Evolutionary conservation across 2,329 filamentous ascomycete species (phyloP).

Genomic region (Phaeosphaeriaceae sp.): DNA sequence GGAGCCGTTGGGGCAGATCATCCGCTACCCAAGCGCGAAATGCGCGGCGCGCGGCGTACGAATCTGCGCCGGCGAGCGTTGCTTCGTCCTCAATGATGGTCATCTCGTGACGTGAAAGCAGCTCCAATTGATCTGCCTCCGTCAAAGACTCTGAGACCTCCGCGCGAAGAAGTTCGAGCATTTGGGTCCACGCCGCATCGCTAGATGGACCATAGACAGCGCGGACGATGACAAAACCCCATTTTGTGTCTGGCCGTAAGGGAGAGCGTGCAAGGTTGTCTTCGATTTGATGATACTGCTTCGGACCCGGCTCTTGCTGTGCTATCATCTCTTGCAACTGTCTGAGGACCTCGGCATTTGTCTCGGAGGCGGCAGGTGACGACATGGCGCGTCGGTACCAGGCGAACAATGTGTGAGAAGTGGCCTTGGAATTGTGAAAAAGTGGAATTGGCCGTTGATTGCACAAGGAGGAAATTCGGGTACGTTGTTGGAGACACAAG

Average conservation of each 20-base stretch:
- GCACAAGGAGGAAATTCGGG: not conserved
- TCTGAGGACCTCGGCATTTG: not conserved
- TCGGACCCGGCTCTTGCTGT: not conserved
- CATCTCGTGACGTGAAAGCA: constrained; percentile 13
- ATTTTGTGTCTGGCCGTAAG: constrained; percentile 8
- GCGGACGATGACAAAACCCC: constrained; percentile 22
- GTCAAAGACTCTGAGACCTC: constrained; percentile 2
- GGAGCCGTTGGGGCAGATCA: too few species aligned
- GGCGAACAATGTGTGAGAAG: not conserved
- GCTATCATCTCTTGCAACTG: constrained; percentile 1
- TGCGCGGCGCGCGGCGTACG: too few species aligned
- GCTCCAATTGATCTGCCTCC: constrained; percentile 4
- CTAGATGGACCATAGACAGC: constrained; percentile 16
- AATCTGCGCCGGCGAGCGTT: constrained; percentile 11
- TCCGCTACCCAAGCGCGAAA: too few species aligned
- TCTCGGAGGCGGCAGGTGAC: not conserved
- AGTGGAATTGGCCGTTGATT: not conserved
- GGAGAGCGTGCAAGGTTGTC: constrained; percentile 5
- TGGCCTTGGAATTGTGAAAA: constrained; percentile 2
- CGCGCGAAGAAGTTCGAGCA: constrained; percentile 8
- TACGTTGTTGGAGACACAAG: too few species aligned
- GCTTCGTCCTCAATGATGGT: constrained; percentile 22
- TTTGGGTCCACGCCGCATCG: constrained; percentile 13
- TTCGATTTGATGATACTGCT: constrained; percentile 3
- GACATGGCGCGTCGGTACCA: constrained; percentile 1